phyloP scores from a whole-genome alignment of 306 rosid genomes.

The Spatholobus suberectus region DNA sequence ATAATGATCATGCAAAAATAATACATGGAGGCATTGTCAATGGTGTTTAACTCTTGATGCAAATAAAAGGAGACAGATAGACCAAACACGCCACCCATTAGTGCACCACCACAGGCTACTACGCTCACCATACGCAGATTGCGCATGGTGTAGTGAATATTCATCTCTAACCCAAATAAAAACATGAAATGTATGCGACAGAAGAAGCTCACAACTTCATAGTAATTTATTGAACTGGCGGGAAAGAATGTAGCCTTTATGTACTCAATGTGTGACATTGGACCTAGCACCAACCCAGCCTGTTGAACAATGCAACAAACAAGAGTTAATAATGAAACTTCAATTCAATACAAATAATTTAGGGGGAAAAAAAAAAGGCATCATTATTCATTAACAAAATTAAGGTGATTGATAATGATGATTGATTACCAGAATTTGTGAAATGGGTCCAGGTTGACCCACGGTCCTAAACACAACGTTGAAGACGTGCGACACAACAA shows the following conservation, averaged over 20 bases:
- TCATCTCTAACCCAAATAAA: constrained; percentile 79
- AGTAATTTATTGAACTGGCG: constrained; percentile 71
- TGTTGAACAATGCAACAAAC: constrained; percentile 40
- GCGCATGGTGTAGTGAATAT: constrained; percentile 50
- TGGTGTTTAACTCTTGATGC: constrained; percentile 34
- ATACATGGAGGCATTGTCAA: background rate
- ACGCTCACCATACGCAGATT: constrained; percentile 49
- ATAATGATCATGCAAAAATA: constrained; percentile 51
- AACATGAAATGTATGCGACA: constrained; percentile 86
- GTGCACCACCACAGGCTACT: constrained; percentile 65
- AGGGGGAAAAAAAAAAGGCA: background rate
- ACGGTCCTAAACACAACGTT: constrained; percentile 73
- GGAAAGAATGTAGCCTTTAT: constrained; percentile 61
- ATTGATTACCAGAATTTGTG: constrained; percentile 72
- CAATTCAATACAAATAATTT: background rate
- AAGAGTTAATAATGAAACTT: background rate
- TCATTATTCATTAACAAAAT: background rate
- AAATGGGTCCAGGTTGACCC: constrained; percentile 93
- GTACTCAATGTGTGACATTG: constrained; percentile 61
- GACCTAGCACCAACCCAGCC: constrained; percentile 91
- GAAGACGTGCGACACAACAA: constrained; percentile 88
- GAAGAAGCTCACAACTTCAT: constrained; percentile 83
- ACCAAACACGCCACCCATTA: constrained; percentile 56
- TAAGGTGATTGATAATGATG: background rate
- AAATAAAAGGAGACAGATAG: constrained; percentile 66